Conservation (phyloP, 176 grass and related monocot species). For the Musa beccarii region DNA sequence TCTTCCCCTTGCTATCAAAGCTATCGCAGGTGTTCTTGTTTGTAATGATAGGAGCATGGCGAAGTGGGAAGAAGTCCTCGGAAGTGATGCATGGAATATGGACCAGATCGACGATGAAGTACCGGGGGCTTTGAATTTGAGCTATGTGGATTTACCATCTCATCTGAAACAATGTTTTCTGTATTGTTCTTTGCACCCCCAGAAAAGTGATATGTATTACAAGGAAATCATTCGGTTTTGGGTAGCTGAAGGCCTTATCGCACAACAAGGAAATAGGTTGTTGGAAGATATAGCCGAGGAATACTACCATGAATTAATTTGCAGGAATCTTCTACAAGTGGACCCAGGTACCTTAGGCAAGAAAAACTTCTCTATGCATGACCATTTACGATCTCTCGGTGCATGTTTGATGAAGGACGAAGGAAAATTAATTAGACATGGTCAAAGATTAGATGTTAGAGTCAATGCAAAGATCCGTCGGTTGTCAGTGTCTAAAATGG, state of each 20-base stretch:
- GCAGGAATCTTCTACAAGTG: conserved; percentile 27
- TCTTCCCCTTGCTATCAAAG: conserved; percentile 36
- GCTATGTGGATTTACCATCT: conserved; percentile 37
- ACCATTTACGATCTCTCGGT: conserved; percentile 20
- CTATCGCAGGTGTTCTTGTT: conserved; percentile 23
- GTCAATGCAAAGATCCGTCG: background rate
- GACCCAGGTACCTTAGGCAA: background rate
- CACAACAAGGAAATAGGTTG: background rate
- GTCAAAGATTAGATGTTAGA: too few species aligned
- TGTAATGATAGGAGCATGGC: background rate
- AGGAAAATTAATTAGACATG: background rate
- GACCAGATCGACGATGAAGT: conserved; percentile 7
- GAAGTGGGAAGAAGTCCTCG: conserved; percentile 18
- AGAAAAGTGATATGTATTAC: background rate
- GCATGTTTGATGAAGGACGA: conserved; percentile 20
- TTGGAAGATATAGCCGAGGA: conserved; percentile 40
- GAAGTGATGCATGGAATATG: conserved; percentile 31
- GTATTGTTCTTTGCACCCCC: conserved; percentile 22
- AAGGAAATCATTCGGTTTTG: conserved; percentile 10
- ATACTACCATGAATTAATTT: conserved; percentile 28
- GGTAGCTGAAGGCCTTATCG: conserved; percentile 35
- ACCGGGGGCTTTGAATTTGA: conserved; percentile 24
- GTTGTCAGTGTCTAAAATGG: conserved; percentile 45
- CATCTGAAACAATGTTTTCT: conserved; percentile 42
- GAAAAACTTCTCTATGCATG: conserved; percentile 10